phyloP scores from a whole-genome alignment of 345 rosid species.

The Adansonia digitata region DNA sequence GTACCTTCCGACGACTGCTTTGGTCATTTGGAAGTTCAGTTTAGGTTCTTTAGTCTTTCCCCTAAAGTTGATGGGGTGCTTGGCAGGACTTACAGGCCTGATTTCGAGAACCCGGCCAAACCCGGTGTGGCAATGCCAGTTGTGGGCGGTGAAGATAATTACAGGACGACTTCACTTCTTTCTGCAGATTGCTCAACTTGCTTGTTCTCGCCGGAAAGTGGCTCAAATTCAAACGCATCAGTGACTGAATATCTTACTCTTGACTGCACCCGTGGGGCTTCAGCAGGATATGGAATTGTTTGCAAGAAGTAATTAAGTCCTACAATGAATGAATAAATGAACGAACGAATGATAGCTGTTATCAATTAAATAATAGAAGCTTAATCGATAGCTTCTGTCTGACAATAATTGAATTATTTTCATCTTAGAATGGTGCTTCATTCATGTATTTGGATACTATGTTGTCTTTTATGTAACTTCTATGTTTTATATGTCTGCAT shows the following conservation, averaged over 20 bases:
- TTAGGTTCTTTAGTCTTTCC: slow-evolving; percentile 50
- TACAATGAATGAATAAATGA: too few species aligned
- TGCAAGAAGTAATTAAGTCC: slow-evolving; percentile 39
- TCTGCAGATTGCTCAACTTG: slow-evolving; percentile 39
- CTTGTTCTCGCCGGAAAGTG: slow-evolving; percentile 18
- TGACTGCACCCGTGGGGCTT: slow-evolving; percentile 43
- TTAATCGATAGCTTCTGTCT: not conserved
- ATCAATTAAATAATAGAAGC: not conserved
- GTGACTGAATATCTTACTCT: slow-evolving; percentile 28
- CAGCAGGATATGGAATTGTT: slow-evolving; percentile 47
- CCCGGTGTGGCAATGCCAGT: slow-evolving; percentile 65
- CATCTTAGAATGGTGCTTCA: not conserved
- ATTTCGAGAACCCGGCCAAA: slow-evolving; percentile 61
- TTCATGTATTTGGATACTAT: too few species aligned
- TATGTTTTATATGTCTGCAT: too few species aligned
- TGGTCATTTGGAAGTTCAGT: slow-evolving; percentile 60
- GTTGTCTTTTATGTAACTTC: not conserved
- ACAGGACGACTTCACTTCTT: slow-evolving; percentile 48
- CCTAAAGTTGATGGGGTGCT: slow-evolving; percentile 54
- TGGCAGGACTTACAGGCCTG: slow-evolving; percentile 55
- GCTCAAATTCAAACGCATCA: not conserved
- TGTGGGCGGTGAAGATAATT: slow-evolving; percentile 48
- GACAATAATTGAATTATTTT: not conserved
- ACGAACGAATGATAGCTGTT: not conserved
- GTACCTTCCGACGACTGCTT: slow-evolving; percentile 57